These are phyloP conservation scores for Pythium rishiriense DNA, from an alignment of 352 stramenopile genomes.

Conservation along the genomic window DNA sequence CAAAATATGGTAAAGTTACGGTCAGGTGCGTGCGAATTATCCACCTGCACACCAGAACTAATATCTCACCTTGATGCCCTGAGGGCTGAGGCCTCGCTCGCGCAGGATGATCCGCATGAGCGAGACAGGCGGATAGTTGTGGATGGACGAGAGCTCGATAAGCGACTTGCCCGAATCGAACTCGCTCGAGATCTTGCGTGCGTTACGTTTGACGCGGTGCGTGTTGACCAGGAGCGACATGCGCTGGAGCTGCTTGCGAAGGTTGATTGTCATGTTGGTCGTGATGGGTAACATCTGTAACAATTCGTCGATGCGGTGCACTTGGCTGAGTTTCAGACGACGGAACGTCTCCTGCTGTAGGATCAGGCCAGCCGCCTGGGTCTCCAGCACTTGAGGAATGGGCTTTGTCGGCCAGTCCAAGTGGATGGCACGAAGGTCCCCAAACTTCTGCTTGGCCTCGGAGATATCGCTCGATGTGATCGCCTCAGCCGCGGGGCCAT, in stretches of 20 bases:
- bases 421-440: conserved; percentile 46
- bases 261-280: conserved; percentile 86
- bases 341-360: conserved; percentile 86
- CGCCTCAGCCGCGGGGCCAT: conserved; percentile 53
- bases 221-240: conserved; percentile 88
- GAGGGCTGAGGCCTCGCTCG: conserved; percentile 58
- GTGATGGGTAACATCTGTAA: conserved; percentile 86
- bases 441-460: conserved; percentile 60
- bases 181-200: conserved; percentile 56
- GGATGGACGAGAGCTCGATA: conserved; percentile 67
- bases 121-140: conserved; percentile 85
- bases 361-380: conserved; percentile 73
- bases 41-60: not conserved
- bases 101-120: conserved; percentile 82
- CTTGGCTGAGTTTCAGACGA: conserved; percentile 77
- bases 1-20: conserved; percentile 1
- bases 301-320: conserved; percentile 80
- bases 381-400: conserved; percentile 82
- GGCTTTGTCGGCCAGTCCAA: conserved; percentile 75
- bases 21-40: not conserved
- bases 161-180: conserved; percentile 75
- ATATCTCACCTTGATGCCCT: conserved; percentile 29
- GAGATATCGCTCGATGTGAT: conserved; percentile 52
- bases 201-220: conserved; percentile 70
- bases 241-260: conserved; percentile 82